phyloP scores from a whole-genome alignment of 805 yeast genomes.

The Metschnikowia corniflorae region DNA sequence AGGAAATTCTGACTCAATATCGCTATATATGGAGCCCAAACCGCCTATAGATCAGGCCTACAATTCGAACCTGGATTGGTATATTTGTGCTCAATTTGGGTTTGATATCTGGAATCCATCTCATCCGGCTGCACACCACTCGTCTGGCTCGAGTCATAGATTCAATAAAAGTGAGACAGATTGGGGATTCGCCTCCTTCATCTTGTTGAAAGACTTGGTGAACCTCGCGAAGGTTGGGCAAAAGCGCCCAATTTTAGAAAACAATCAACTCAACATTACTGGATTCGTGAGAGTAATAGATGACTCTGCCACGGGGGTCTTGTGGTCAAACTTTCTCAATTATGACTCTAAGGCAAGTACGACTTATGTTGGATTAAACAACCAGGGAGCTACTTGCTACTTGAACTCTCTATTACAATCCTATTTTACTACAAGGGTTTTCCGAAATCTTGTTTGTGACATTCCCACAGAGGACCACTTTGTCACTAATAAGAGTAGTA shows the following conservation, averaged over 20 bases:
- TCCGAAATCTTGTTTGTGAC: slow-evolving; percentile 81
- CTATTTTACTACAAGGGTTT: slow-evolving; percentile 76
- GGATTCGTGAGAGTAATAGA: slow-evolving; percentile 73
- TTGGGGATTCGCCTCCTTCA: slow-evolving; percentile 91
- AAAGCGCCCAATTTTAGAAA: slow-evolving; percentile 41
- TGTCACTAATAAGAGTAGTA: slow-evolving; percentile 32
- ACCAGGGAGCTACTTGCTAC: slow-evolving; percentile 98
- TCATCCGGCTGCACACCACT: slow-evolving; percentile 56
- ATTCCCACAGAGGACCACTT: slow-evolving; percentile 61
- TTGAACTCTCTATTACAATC: slow-evolving; percentile 89
- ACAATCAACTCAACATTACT: slow-evolving; percentile 64
- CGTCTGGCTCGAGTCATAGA: slow-evolving; percentile 71
- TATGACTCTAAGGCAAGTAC: slow-evolving; percentile 85
- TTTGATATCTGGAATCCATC: slow-evolving; percentile 80
- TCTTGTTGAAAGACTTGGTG: slow-evolving; percentile 43
- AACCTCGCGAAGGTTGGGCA: slow-evolving; percentile 19
- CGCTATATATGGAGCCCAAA: slow-evolving; percentile 79
- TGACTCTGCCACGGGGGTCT: slow-evolving; percentile 85
- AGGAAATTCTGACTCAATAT: slow-evolving; percentile 59
- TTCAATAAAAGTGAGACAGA: slow-evolving; percentile 75
- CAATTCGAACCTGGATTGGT: slow-evolving; percentile 53
- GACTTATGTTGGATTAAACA: slow-evolving; percentile 88
- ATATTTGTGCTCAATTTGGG: slow-evolving; percentile 88
- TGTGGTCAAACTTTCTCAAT: slow-evolving; percentile 85
- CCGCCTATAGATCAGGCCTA: slow-evolving; percentile 33